phyloP scores from a whole-genome alignment of 2,329 filamentous ascomycete species.

The Stemphylium beticola region DNA sequence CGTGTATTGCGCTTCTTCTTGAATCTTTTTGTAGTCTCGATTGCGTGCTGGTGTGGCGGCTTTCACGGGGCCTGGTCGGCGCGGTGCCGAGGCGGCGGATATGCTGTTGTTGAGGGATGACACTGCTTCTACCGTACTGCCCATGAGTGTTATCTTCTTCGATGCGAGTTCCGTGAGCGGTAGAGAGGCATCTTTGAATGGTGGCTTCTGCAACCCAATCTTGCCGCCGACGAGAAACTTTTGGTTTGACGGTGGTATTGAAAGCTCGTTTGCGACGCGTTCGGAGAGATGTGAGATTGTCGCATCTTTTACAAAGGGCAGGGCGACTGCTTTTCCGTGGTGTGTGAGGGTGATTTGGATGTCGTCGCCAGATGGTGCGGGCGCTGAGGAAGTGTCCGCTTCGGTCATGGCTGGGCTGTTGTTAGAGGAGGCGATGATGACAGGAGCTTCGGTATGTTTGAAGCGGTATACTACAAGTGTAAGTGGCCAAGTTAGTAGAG shows the following conservation, averaged over 20 bases:
- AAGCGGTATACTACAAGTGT: conserved; percentile 9
- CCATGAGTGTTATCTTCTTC: conserved; percentile 71
- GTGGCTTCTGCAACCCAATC: conserved; percentile 67
- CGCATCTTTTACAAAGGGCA: conserved; percentile 57
- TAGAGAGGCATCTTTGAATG: conserved; percentile 65
- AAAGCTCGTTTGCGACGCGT: conserved; percentile 62
- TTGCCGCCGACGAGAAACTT: conserved; percentile 72
- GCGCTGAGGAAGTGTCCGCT: conserved; percentile 8
- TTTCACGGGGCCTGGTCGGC: conserved; percentile 50
- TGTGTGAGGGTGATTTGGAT: conserved; percentile 59
- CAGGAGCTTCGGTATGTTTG: background rate
- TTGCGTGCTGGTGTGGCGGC: conserved; percentile 49
- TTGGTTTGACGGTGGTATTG: conserved; percentile 68
- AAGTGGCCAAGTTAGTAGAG: conserved; percentile 32
- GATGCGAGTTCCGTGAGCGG: conserved; percentile 57
- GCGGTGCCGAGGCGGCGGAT: conserved; percentile 48
- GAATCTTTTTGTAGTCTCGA: conserved; percentile 55
- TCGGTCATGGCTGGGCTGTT: conserved; percentile 20
- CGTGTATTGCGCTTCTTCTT: conserved; percentile 74
- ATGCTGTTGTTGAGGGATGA: conserved; percentile 56
- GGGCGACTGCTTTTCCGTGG: conserved; percentile 58
- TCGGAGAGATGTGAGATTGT: conserved; percentile 66
- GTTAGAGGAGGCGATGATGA: background rate
- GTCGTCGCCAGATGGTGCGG: conserved; percentile 21
- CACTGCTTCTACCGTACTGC: conserved; percentile 67